Evolutionary conservation across 2,329 filamentous ascomycete genomes (phyloP), one percentile per base, ranked within the genome.

Genomic region (Rhynchosporium secalis): DNA sequence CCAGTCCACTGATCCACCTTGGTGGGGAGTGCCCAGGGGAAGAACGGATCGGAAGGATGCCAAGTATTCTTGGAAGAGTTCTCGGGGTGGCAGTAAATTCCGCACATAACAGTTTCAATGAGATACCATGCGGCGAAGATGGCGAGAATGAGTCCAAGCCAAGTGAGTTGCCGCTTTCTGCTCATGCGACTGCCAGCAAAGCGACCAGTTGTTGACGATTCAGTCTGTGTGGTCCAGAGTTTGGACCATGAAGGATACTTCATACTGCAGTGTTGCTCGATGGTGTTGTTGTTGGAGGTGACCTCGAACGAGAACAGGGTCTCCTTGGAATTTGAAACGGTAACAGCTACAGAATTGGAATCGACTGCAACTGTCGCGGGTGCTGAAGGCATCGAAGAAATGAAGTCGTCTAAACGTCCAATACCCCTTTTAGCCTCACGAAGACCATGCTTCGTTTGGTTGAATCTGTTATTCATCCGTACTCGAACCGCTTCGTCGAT

Each of bases 1-100:
- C 71, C 71, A 8, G 77, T 71, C 84, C 84, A 87, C 68, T 87
- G 79, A 70, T 88, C 85, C 12, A 87, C 69, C 75, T 87, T 87
- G 61, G 85, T 80, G 3, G 85, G 85, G 51, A 87, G 77, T 1
- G 84, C 82, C 45, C 77, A 78, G n/a, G 84, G 85, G 72, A 85
- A 87, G 31, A 80, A 79, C 0, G 85, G 85, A 70, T 87, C 85
- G 51, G 83, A 78, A 10, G 79, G 78, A 33, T 80, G 81, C 83
- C 83, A 87, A 41, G 79, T 76, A 70, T 75, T 52, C 62, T 72
- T 57, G 54, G 12, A 77, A 66, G 84, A 86, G 38, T 77, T 77
- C n/a, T 75, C 71, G 1, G 83, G 82, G 15, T 80, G 80, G 69
- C 83, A 86, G 73, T 81, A 87, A 6, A 75, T 65, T 45, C 72